Evolutionary conservation across 169 alveolate species (phyloP), one percentile per base, ranked within the genome.

Genomic region (Cryptosporidium xiaoi): DNA sequence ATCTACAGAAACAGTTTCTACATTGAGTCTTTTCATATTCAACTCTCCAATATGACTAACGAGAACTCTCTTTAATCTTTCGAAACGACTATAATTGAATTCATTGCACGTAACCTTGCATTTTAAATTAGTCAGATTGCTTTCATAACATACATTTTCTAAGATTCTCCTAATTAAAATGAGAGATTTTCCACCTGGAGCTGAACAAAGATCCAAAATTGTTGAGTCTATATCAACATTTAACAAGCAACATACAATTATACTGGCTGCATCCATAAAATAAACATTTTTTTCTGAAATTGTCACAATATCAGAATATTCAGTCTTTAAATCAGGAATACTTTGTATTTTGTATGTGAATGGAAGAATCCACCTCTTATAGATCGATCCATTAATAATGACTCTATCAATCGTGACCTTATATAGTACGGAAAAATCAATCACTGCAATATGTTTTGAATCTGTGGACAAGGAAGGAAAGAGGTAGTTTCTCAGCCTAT

Each of bases 111-210:
- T 92, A 36, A 93, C 51, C 1, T 65, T 67, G 51, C 92, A 66
- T 18, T 31, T 91, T n/a, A 65, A 51, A 62, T 87, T 83, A 31
- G 90, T 64, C 51, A 69, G 65, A 10, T 50, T 62, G 27, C 92
- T 84, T 33, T 83, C 44, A 46, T 58, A 34, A 24, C 16, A 29
- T n/a, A 90, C 66, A 18, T 82, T 71, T 7, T 85, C 90, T 18
- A 82, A 51, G 27, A 92, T 84, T 55, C 94, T 84, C 27, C 82
- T 71, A 29, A 89, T 34, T 15, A 93, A 65, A 18, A 93, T 92
- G 65, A 94, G 91, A 33, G 95, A 83, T 55, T 94, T 94, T 2
- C 96, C 97, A 16, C 97, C 97, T 10, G 96, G 95, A 40, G 97
- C 93, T 4, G 96, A 93, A 90, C 97, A 95, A 91, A 93, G 71